Percentiles rank a stretch among this genome's conserved stretches.
Conservation (phyloP, 169 alveolate species). For the Plasmodium cynomolgi region DNA sequence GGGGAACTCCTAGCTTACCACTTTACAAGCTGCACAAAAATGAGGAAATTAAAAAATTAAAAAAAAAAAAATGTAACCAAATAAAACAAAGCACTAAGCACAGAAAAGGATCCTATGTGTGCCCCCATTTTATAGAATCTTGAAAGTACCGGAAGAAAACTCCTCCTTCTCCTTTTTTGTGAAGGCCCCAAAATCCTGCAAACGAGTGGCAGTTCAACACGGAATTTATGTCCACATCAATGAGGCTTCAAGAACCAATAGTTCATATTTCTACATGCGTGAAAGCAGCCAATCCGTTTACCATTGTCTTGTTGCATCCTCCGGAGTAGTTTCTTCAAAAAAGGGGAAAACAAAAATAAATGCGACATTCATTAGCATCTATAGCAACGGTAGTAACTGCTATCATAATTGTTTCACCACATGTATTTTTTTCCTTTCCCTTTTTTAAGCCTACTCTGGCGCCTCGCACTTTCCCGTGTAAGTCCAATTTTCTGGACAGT, state of each 20-base stretch:
- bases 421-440: background rate
- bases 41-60: background rate
- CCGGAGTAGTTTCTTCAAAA: conserved; percentile 52
- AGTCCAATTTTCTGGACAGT: conserved; percentile 59
- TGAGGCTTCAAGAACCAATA: background rate
- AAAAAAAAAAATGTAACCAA: background rate
- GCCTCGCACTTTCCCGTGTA: conserved; percentile 74
- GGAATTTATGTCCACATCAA: background rate
- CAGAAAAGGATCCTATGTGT: background rate
- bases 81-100: background rate
- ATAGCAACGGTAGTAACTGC: background rate
- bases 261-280: background rate
- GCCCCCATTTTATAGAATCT: background rate
- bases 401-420: background rate
- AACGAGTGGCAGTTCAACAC: background rate
- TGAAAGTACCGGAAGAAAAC: conserved; percentile 50
- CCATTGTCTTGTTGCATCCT: conserved; percentile 55
- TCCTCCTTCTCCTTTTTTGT: conserved; percentile 68
- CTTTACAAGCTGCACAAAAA: conserved; percentile 56
- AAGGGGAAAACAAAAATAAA: conserved; percentile 17
- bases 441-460: conserved; percentile 19
- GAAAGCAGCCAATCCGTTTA: background rate
- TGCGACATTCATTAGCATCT: background rate
- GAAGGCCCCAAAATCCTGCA: conserved; percentile 65
- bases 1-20: conserved; percentile 5